A percentile compares a stretch with the other conserved stretches of the same genome.
These are phyloP conservation scores for Beauveria scarabaeidicola DNA, from an alignment of 2,329 filamentous ascomycete species.

Conservation along the genomic window DNA sequence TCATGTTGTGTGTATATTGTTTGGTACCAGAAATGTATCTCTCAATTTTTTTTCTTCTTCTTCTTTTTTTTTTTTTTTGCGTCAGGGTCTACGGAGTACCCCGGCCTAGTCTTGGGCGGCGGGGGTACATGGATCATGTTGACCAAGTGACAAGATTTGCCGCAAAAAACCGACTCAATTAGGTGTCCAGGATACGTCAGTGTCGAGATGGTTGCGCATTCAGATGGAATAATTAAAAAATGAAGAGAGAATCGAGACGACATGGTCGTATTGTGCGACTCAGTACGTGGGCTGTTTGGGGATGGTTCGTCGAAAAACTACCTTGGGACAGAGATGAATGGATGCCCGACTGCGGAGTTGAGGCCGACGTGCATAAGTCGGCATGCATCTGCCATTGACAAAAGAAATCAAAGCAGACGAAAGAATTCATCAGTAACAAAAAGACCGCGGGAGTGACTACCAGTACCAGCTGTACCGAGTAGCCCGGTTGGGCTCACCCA, in stretches of 20 bases:
- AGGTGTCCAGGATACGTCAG: not conserved
- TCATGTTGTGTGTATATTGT: not conserved
- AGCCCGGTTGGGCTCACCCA: not conserved
- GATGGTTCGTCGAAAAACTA: not conserved
- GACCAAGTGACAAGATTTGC: constrained; percentile 6
- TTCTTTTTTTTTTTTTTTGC: not conserved
- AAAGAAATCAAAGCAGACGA: not conserved
- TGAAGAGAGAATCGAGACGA: not conserved
- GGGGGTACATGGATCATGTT: constrained; percentile 3
- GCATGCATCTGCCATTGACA: not conserved
- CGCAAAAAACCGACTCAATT: not conserved
- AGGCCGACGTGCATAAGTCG: constrained; percentile 8
- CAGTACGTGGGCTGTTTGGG: not conserved
- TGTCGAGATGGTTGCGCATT: not conserved
- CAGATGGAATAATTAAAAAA: not conserved
- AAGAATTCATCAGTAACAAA: not conserved
- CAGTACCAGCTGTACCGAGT: not conserved
- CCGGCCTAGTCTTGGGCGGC: constrained; percentile 3
- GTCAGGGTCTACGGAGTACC: constrained; percentile 1
- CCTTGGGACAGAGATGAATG: not conserved
- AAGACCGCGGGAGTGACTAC: not conserved
- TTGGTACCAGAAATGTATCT: not conserved
- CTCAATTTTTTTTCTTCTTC: not conserved
- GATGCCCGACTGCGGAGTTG: constrained; percentile 11
- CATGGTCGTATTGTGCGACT: not conserved